Percentiles rank a stretch among this genome's conserved stretches.
These are phyloP conservation scores for Suillus occidentalis DNA, from an alignment of 768 basidiomycete genomes.

Conservation along the genomic window DNA sequence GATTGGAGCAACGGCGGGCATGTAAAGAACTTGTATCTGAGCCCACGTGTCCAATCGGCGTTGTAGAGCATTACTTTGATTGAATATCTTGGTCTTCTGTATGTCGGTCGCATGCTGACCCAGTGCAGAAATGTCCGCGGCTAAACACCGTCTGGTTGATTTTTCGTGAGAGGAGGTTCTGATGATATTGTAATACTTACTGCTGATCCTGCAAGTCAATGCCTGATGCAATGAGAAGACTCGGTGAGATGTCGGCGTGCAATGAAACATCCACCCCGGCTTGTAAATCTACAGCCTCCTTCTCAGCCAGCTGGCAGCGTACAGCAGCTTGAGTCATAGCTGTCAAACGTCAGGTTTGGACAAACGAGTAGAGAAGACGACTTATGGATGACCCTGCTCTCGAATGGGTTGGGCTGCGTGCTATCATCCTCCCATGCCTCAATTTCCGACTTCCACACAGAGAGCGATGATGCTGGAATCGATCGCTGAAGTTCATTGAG, in stretches of 20 bases:
- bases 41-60: background rate
- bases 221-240: background rate
- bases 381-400: background rate
- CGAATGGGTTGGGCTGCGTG: background rate
- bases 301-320: conserved; percentile 7
- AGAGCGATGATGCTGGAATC: background rate
- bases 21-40: background rate
- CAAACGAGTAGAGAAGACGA: background rate
- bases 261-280: background rate
- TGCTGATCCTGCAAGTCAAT: background rate
- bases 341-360: background rate
- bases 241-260: background rate
- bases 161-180: background rate
- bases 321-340: conserved; percentile 1
- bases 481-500: background rate
- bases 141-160: no score
- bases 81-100: background rate
- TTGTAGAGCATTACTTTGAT: background rate
- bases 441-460: background rate
- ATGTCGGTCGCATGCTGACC: background rate
- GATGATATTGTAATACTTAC: background rate
- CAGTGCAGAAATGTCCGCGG: background rate
- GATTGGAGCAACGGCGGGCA: background rate
- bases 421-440: background rate
- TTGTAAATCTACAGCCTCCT: background rate